phyloP scores from a whole-genome alignment of 1,284 basidiomycete species.

The Leccinum fallax region DNA sequence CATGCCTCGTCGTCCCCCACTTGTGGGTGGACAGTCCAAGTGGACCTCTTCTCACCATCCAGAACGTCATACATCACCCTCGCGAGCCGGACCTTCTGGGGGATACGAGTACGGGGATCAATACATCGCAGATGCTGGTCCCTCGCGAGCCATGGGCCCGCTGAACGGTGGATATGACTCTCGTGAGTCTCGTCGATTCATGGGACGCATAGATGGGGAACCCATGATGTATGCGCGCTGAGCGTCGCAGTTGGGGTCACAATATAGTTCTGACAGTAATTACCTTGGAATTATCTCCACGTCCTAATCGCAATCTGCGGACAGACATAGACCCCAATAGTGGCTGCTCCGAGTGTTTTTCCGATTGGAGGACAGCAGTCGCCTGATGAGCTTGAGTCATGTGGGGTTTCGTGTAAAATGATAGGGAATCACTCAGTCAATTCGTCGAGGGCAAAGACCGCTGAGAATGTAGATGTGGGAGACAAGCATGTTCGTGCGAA shows the following conservation, averaged over 20 bases:
- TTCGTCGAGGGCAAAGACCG: neutral
- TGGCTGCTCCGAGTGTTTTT: neutral
- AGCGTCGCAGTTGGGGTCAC: neutral
- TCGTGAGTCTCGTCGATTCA: neutral
- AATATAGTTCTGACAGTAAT: neutral
- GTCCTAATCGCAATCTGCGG: neutral
- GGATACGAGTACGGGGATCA: neutral
- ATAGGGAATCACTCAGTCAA: neutral
- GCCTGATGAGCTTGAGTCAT: neutral
- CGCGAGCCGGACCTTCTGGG: neutral
- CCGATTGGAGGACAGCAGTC: neutral
- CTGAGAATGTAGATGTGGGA: no score
- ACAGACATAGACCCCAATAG: neutral
- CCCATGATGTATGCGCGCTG: neutral
- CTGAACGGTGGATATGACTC: neutral
- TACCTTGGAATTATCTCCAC: neutral
- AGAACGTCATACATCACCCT: neutral
- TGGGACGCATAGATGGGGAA: neutral
- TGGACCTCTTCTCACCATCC: neutral
- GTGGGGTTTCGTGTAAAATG: neutral
- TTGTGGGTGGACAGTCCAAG: neutral
- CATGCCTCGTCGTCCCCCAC: slow-evolving; percentile 10
- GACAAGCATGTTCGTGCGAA: no score
- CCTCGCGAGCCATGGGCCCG: slow-evolving; percentile 3
- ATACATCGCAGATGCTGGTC: neutral